Evolutionary conservation across 2,329 filamentous ascomycete species (phyloP).

Genomic region (Ilyonectria mors-panacis): DNA sequence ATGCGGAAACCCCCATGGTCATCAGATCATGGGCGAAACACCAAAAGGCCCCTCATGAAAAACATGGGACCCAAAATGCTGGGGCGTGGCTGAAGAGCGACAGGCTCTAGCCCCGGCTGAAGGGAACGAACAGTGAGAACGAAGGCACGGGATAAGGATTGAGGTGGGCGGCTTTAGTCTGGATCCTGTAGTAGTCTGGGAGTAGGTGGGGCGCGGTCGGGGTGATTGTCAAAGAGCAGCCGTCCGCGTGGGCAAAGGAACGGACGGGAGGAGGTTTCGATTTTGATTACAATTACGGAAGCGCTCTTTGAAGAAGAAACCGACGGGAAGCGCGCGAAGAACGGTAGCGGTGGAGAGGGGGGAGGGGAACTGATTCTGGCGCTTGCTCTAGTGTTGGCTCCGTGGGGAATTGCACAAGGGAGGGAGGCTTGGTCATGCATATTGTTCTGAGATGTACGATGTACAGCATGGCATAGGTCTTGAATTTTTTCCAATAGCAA

Average conservation of each 20-base stretch:
- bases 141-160: constrained; percentile 44
- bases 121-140: constrained; percentile 38
- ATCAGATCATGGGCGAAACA: constrained; percentile 4
- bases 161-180: constrained; percentile 48
- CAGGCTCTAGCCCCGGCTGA: constrained; percentile 42
- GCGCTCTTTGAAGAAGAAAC: constrained; percentile 1
- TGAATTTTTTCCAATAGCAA: constrained; percentile 8
- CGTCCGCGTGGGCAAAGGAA: constrained; percentile 13
- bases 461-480: constrained; percentile 14
- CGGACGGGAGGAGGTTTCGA: constrained; percentile 4
- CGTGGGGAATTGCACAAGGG: constrained; percentile 11
- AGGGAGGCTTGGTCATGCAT: background rate
- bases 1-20: background rate
- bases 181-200: constrained; percentile 43
- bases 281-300: constrained; percentile 7
- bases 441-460: constrained; percentile 14
- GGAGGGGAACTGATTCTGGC: constrained; percentile 9
- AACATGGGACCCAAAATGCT: background rate
- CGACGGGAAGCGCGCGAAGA: background rate
- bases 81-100: constrained; percentile 26
- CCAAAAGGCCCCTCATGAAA: constrained; percentile 1
- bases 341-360: background rate
- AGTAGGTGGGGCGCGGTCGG: constrained; percentile 34
- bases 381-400: constrained; percentile 24
- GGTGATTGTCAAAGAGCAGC: background rate